Percentiles rank a stretch among this genome's conserved stretches.
These are phyloP conservation scores for Yarrowia keelungensis DNA, from an alignment of 805 yeast species.

Conservation along the genomic window DNA sequence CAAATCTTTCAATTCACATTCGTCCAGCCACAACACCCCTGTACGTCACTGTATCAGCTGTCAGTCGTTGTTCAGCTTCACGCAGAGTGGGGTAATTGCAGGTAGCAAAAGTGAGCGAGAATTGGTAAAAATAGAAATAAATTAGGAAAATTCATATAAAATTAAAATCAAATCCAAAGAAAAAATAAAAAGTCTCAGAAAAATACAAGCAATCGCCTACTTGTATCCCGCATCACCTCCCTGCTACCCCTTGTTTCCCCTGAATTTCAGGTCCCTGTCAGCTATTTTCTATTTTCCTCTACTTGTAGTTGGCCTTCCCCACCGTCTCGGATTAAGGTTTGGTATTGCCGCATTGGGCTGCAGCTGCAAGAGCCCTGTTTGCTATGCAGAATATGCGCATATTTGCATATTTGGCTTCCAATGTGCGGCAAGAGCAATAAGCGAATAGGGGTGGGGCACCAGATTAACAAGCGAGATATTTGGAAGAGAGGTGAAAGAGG, in stretches of 20 bases:
- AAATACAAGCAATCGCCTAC: no score
- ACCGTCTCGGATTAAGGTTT: not conserved
- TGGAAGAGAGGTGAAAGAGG: no score
- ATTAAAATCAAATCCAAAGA: no score
- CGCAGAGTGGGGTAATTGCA: slow-evolving; percentile 25
- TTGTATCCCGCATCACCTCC: no score
- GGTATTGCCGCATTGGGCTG: slow-evolving; percentile 14
- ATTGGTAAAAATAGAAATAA: no score
- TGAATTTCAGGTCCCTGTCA: no score
- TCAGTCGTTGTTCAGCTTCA: not conserved
- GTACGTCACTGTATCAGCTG: slow-evolving; percentile 22
- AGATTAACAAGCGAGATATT: no score
- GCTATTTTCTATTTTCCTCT: no score
- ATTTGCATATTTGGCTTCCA: slow-evolving; percentile 8
- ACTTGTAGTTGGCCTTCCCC: not conserved
- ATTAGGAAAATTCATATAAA: no score
- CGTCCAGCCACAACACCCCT: not conserved
- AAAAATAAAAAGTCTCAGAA: no score
- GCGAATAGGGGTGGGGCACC: slow-evolving; percentile 32
- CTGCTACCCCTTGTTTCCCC: no score
- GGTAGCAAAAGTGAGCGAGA: not conserved
- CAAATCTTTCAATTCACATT: no score
- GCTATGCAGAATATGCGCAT: slow-evolving; percentile 18
- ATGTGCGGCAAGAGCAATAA: slow-evolving; percentile 30
- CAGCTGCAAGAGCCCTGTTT: slow-evolving; percentile 21